Conservation (phyloP, 2,329 filamentous ascomycete genomes). For the Neopestalotiopsis clavispora region DNA sequence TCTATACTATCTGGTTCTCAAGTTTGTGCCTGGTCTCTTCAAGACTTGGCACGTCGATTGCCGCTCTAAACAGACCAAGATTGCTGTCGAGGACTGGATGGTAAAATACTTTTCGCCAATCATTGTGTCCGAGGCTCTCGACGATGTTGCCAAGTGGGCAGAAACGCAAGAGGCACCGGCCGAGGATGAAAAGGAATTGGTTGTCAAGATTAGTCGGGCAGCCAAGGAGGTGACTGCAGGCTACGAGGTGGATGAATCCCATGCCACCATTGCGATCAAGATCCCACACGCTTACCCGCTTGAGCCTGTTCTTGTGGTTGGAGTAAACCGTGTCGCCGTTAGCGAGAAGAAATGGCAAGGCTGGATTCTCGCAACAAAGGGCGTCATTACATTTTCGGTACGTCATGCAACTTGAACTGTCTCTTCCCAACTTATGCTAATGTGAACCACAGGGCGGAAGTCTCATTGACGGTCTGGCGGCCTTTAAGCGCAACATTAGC, state of each 20-base stretch:
- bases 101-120: slow-evolving; percentile 79
- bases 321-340: slow-evolving; percentile 83
- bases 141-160: slow-evolving; percentile 72
- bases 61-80: slow-evolving; percentile 78
- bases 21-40: slow-evolving; percentile 77
- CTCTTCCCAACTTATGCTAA: no score
- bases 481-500: slow-evolving; percentile 86
- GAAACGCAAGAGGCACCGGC: slow-evolving; percentile 52
- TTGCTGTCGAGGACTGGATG: slow-evolving; percentile 84
- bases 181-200: slow-evolving; percentile 60
- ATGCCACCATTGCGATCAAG: slow-evolving; percentile 80
- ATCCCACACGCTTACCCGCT: slow-evolving; percentile 85
- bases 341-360: slow-evolving; percentile 91
- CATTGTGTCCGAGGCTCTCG: slow-evolving; percentile 68
- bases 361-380: slow-evolving; percentile 88
- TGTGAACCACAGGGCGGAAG: slow-evolving; percentile 67
- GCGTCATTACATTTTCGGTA: slow-evolving; percentile 88
- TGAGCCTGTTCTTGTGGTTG: slow-evolving; percentile 74
- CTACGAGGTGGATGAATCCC: slow-evolving; percentile 87
- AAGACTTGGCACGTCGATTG: slow-evolving; percentile 86
- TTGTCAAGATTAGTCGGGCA: slow-evolving; percentile 73
- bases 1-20: slow-evolving; percentile 82
- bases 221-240: slow-evolving; percentile 80
- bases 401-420: not conserved
- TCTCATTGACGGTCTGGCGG: slow-evolving; percentile 83